These are phyloP conservation scores for Choanephora cucurbitarum DNA, from an alignment of 371 early-diverging fungal genomes.

Conservation along the genomic window DNA sequence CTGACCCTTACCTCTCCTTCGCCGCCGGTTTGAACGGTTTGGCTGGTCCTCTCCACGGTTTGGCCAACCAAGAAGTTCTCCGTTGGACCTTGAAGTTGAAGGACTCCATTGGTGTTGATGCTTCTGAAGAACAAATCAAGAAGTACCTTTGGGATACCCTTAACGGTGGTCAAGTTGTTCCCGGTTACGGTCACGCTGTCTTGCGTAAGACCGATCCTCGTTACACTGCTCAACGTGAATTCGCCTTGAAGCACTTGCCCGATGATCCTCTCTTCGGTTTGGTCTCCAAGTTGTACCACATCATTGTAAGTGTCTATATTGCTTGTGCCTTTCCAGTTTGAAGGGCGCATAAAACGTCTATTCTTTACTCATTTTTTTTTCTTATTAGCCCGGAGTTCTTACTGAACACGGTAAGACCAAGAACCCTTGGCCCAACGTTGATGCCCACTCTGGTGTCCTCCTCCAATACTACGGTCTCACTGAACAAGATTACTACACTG, in stretches of 20 bases:
- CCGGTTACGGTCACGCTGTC: constrained; percentile 99
- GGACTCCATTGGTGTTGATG: constrained; percentile 81
- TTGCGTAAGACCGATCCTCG: constrained; percentile 96
- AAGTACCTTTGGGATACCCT: constrained; percentile 96
- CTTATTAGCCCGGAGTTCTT: constrained; percentile 90
- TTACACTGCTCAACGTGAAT: constrained; percentile 98
- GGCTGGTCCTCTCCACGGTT: constrained; percentile 99
- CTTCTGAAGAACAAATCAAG: constrained; percentile 92
- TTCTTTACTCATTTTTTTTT: constrained; percentile 6
- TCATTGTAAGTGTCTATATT: constrained; percentile 69
- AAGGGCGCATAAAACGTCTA: not conserved
- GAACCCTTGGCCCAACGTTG: constrained; percentile 99
- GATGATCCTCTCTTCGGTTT: constrained; percentile 96
- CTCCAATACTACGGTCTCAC: constrained; percentile 95
- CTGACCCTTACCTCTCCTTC: constrained; percentile 98
- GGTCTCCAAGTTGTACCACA: constrained; percentile 95
- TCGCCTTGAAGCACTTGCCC: constrained; percentile 97
- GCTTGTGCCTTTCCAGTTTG: constrained; percentile 23
- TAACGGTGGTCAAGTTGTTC: constrained; percentile 95
- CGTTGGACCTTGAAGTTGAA: constrained; percentile 96
- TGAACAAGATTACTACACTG: constrained; percentile 99
- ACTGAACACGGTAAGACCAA: constrained; percentile 99
- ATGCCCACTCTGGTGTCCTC: constrained; percentile 98
- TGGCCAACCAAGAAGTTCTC: constrained; percentile 99
- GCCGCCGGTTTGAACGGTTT: constrained; percentile 97